A percentile compares a stretch with the other conserved stretches of the same genome.
Conservation (phyloP, 2,329 filamentous ascomycete species). For the Penicillium sclerotigenum region DNA sequence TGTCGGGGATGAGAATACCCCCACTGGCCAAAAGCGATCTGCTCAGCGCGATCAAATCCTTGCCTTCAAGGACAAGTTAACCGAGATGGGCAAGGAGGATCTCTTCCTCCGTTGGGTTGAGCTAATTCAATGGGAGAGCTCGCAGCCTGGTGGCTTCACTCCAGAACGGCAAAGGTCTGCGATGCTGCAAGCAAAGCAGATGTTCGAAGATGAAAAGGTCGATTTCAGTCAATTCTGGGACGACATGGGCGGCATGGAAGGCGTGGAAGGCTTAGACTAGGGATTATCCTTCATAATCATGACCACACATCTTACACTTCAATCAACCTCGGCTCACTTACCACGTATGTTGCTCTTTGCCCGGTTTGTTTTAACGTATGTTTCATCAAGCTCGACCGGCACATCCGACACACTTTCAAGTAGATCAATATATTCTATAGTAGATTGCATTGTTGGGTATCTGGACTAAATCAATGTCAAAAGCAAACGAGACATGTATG, state of each 20-base stretch:
- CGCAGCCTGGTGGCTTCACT: conserved; percentile 73
- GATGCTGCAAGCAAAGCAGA: conserved; percentile 68
- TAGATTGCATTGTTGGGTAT: conserved; percentile 21
- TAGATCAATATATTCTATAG: not conserved
- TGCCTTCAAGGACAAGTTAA: conserved; percentile 72
- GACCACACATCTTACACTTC: not conserved
- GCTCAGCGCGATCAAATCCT: conserved; percentile 65
- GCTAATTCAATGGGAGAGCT: conserved; percentile 82
- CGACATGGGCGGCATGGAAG: conserved; percentile 62
- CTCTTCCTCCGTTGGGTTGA: conserved; percentile 93
- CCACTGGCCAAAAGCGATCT: conserved; percentile 38
- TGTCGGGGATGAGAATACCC: conserved; percentile 56
- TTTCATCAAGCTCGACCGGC: not conserved
- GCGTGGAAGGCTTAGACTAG: conserved; percentile 34
- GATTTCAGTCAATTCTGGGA: conserved; percentile 79
- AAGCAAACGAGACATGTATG: not conserved
- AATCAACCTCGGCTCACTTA: not conserved
- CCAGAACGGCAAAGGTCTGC: conserved; percentile 68
- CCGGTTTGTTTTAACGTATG: not conserved
- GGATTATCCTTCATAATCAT: not conserved
- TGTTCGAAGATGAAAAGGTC: conserved; percentile 73
- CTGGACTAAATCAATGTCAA: conserved; percentile 11
- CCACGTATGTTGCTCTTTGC: not conserved
- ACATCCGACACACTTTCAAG: not conserved
- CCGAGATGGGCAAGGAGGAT: conserved; percentile 75